Conservation (phyloP, 2,329 filamentous ascomycete species). For the Ceratocystis harringtonii region DNA sequence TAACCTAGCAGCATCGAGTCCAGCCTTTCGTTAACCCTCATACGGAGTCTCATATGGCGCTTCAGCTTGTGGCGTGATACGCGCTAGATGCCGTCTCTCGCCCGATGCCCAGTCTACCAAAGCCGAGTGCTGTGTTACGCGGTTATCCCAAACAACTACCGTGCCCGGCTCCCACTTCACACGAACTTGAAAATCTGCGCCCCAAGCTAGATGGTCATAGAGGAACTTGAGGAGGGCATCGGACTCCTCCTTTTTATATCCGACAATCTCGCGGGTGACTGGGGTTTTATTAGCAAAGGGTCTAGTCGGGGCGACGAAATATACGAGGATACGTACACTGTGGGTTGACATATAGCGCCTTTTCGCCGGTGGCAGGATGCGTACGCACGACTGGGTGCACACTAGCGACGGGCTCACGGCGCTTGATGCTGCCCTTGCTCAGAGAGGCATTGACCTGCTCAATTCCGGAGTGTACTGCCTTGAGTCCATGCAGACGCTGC, state of each 20-base stretch:
- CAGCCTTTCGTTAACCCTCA: slow-evolving; percentile 8
- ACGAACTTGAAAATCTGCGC: slow-evolving; percentile 41
- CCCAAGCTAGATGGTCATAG: slow-evolving; percentile 37
- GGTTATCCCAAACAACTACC: slow-evolving; percentile 78
- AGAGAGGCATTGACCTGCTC: slow-evolving; percentile 63
- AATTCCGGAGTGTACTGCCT: slow-evolving; percentile 64
- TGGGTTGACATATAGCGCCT: slow-evolving; percentile 68
- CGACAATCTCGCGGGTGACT: slow-evolving; percentile 63
- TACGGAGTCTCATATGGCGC: slow-evolving; percentile 30
- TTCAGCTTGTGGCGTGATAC: slow-evolving; percentile 74
- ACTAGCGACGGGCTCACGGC: slow-evolving; percentile 59
- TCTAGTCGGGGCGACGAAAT: neutral
- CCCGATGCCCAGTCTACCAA: slow-evolving; percentile 71
- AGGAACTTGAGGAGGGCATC: slow-evolving; percentile 61
- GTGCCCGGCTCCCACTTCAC: slow-evolving; percentile 68
- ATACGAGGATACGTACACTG: slow-evolving; percentile 46
- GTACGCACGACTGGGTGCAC: slow-evolving; percentile 68
- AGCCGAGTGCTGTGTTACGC: slow-evolving; percentile 64
- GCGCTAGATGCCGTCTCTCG: slow-evolving; percentile 61
- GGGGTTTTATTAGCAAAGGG: slow-evolving; percentile 26
- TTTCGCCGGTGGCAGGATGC: slow-evolving; percentile 70
- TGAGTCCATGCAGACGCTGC: slow-evolving; percentile 64
- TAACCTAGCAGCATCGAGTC: neutral
- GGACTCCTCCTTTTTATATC: slow-evolving; percentile 74
- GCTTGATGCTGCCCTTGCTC: slow-evolving; percentile 52